These are phyloP conservation scores for Saccharomycopsis amapae DNA, from an alignment of 805 yeast genomes.

Conservation along the genomic window DNA sequence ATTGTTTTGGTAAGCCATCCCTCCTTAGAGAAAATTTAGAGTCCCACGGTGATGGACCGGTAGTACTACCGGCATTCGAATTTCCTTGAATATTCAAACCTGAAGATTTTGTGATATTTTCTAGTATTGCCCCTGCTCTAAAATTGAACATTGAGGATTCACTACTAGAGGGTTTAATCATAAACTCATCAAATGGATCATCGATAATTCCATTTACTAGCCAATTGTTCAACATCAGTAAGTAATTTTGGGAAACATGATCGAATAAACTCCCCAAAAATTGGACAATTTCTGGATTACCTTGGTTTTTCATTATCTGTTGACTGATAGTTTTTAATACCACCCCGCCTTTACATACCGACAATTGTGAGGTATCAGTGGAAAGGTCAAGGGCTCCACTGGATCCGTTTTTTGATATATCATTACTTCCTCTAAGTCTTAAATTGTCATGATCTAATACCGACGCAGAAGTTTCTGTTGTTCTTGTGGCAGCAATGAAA, in stretches of 20 bases:
- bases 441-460: neutral
- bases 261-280: constrained; percentile 49
- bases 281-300: constrained; percentile 50
- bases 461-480: too few species aligned
- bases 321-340: constrained; percentile 56
- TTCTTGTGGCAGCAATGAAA: constrained; percentile 16
- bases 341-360: constrained; percentile 71
- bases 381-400: constrained; percentile 34
- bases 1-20: constrained; percentile 68
- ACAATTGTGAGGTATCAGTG: constrained; percentile 45
- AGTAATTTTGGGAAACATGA: constrained; percentile 54
- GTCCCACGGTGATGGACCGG: too few species aligned
- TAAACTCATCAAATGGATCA: constrained; percentile 79
- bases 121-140: neutral
- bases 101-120: neutral
- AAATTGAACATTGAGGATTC: constrained; percentile 1
- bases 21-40: constrained; percentile 65
- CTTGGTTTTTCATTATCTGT: constrained; percentile 49
- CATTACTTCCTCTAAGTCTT: too few species aligned
- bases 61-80: too few species aligned
- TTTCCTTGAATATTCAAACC: too few species aligned
- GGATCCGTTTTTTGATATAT: constrained; percentile 23
- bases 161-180: constrained; percentile 39
- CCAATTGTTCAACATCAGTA: constrained; percentile 73
- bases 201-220: constrained; percentile 60